phyloP scores from a whole-genome alignment of 352 stramenopile genomes.

The Phytophthora hibernalis region DNA sequence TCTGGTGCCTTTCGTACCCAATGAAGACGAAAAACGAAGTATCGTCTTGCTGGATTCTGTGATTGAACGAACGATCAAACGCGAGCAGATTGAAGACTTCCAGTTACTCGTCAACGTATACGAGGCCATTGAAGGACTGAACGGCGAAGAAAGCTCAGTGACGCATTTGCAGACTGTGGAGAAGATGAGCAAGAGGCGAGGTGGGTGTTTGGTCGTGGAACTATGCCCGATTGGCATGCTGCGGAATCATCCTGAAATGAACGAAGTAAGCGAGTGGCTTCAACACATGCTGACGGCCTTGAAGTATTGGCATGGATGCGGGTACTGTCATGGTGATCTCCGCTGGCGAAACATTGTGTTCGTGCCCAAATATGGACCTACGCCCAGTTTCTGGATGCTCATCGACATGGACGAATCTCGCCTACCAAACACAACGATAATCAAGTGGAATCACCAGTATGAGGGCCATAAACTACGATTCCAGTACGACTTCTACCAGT shows the following conservation, averaged over 20 bases:
- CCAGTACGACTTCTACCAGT: too few relatives aligned
- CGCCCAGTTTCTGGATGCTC: too few relatives aligned
- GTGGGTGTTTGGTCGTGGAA: background rate
- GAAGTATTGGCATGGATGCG: too few relatives aligned
- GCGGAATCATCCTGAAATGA: background rate
- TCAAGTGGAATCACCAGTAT: too few relatives aligned
- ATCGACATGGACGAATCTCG: too few relatives aligned
- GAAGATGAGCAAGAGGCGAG: background rate
- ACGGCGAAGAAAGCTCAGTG: background rate
- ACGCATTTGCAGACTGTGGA: slow-evolving; percentile 15
- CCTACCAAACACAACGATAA: too few relatives aligned
- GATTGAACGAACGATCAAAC: slow-evolving; percentile 9
- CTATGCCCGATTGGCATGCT: background rate
- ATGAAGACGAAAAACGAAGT: slow-evolving; percentile 3
- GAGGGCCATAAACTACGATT: too few relatives aligned
- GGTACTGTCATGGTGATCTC: too few relatives aligned
- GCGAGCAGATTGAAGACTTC: background rate
- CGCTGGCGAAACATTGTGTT: too few relatives aligned
- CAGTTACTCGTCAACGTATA: too few relatives aligned
- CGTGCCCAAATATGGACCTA: too few relatives aligned
- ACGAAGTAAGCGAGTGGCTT: slow-evolving; percentile 1
- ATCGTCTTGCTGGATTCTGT: slow-evolving; percentile 3
- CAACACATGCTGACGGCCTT: too few relatives aligned
- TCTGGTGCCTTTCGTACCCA: slow-evolving; percentile 8
- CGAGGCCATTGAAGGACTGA: background rate